Evolutionary conservation across 2,329 filamentous ascomycete genomes (phyloP), one percentile per base, ranked within the genome.

Genomic region (Claviceps humidiphila): DNA sequence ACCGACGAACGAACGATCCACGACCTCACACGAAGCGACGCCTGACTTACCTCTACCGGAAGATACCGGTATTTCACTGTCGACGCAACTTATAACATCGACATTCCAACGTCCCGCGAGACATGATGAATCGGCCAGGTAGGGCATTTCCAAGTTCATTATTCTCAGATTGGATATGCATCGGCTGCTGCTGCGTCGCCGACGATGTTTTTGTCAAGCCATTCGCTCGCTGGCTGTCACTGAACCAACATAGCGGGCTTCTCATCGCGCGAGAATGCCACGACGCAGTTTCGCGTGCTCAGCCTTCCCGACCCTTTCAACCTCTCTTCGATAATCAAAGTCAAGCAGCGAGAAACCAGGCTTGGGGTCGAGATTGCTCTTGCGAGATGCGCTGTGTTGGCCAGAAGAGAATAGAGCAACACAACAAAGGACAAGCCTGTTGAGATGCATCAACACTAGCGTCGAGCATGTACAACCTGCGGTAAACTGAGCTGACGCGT

Each of bases 61-160:
- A 24, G 11, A 22, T 2, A 8, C n/a, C 49, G 1, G 41, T 7
- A 11, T 11, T 5, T 7, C 13, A 20, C n/a, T 40, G 26, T 24
- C 39, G 22, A 51, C 44, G 40, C 49, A 30, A 34, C 40, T 11
- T 14, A 22, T 17, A 38, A 13, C 8, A 48, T 46, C 30, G 37
- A 20, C 41, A 53, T 42, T 34, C 11, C 34, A 39, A 16, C 53
- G 34, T 51, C 30, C 43, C 44, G 30, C 42, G n/a, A 53, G 63
- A 67, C 47, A 72, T 66, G 64, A 80, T 80, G 77, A 80, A 80
- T 67, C 73, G 77, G 72, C 73, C 75, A 79, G 77, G 77, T 80
- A 80, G 66, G 71, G 63, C 62, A 59, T 56, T 58, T 59, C 63
- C 60, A 57, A 54, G 59, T 34, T 47, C 46, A 38, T 48, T 17